Evolutionary conservation across 2,329 filamentous ascomycete species (phyloP), one percentile per base, ranked within the genome.

Genomic region (Fusarium euwallaceae): DNA sequence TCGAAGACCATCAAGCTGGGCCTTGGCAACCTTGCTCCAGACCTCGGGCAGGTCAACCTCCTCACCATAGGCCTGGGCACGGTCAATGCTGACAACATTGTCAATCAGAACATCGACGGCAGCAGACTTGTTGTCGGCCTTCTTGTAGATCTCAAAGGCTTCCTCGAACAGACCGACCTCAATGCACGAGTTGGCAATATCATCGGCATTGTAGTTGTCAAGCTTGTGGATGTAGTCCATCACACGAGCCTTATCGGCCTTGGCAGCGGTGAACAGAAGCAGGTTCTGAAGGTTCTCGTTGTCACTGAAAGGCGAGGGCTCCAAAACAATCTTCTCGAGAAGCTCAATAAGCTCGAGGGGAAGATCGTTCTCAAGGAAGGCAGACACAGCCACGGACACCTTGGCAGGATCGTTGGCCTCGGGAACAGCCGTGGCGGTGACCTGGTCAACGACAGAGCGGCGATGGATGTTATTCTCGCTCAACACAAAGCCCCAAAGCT

Each of bases 71-170:
- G 95, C 94, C 81, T 98, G 95, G 6, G 97, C 97, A 73, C 97
- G 94, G 82, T 99, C 97, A 79, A 99, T 98, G 88, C 95, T 98
- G 80, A 99, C 96, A 78, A 99, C 92, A 81, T 99, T 92, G 80
- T 99, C 97, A 29, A 99, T 94, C 6, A 99, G 91, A 34, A 99
- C 97, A 75, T 96, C 93, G 78, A 94, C 94, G 34, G 97, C 97
- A 60, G 94, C 93, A 64, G 90, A 88, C 83, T 97, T 95, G 84
- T 97, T 95, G 81, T 93, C 92, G 76, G 95, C 94, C 90, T 99
- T 99, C 91, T 98, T 98, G 89, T 95, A 97, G 78, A 99, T 97
- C 85, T 98, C 95, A 78, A 99, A 98, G 2, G 97, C 97, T 84
- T 99, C 97, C 83, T 99, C 97, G 80, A 94, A 94, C 77, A 99